Evolutionary conservation across 768 basidiomycete species (phyloP), one percentile per base, ranked within the genome.

Genomic region (Boletus reticuloceps): DNA sequence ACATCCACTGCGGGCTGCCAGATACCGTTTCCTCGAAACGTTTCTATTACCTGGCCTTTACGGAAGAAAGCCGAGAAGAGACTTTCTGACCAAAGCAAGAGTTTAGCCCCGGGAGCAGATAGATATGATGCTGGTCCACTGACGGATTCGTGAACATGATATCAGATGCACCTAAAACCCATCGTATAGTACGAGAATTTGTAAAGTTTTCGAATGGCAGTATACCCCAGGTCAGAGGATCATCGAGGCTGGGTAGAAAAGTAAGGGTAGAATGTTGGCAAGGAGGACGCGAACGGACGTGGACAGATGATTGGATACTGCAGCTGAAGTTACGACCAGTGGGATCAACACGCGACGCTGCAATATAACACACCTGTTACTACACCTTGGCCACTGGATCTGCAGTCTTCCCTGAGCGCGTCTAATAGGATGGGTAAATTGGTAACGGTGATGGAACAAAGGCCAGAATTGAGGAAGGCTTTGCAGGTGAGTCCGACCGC

Each of bases 141-240:
- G 66, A 92, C 87, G 88, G 85, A 72, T 94, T 96, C 6, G 91
- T 97, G 71, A 97, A 98, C 79, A 96, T 87, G 66, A 98, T 85
- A 54, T 98, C 95, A 8, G 89, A 87, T 11, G 93, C 93, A 36
- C 95, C 95, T 22, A 97, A 80, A 6, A 91, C 86, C 94, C 95
- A 98, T 47, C 95, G 80, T n/a, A 77, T 89, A 48, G 79, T 83
- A 31, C 75, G 73, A 11, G 87, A 71, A 49, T 72, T 73, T 22
- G 86, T 72, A 67, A 86, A 91, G 58, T 77, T 83, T 37, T 73
- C 69, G 22, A 80, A 64, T 0, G 94, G 93, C 47, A 94, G 83
- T 17, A 89, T 74, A 5, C 93, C 93, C 95, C 95, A 98, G n/a
- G 79, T 78, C 44, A 94, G 67, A 3, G 91, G 90, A 63, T 92